Evolutionary conservation across 2,329 filamentous ascomycete genomes (phyloP).

Genomic region (Sphaerulina musiva): DNA sequence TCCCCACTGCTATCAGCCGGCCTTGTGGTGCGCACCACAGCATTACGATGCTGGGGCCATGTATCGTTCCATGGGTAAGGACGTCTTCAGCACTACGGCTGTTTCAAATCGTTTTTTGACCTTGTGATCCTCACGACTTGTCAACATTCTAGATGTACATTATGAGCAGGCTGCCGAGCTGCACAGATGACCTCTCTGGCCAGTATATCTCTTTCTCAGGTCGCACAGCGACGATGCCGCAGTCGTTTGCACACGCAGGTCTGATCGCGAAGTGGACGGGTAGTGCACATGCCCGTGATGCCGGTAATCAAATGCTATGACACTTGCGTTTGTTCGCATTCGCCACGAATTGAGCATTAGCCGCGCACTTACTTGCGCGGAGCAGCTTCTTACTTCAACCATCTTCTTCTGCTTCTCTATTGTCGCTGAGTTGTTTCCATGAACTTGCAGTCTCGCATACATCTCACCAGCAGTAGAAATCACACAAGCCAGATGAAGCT

Average conservation of each 20-base stretch:
- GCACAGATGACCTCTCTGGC: background rate
- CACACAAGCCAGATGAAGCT: background rate
- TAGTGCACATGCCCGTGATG: background rate
- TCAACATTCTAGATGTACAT: background rate
- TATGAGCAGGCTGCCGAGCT: background rate
- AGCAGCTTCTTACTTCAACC: background rate
- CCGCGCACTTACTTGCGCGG: background rate
- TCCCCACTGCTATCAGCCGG: background rate
- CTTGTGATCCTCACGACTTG: background rate
- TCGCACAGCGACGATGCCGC: background rate
- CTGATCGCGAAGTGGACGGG: background rate
- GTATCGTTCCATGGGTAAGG: background rate
- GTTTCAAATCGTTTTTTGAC: background rate
- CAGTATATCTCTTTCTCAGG: background rate
- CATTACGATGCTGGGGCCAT: background rate
- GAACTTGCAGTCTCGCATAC: background rate
- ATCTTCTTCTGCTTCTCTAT: background rate
- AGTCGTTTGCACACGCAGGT: background rate
- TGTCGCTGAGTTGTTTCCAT: background rate
- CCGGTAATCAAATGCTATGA: background rate
- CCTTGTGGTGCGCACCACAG: background rate
- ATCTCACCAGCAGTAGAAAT: background rate
- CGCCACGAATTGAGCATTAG: background rate
- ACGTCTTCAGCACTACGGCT: background rate
- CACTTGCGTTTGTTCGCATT: background rate